Base-by-base conservation (phyloP, 768 basidiomycete genomes). In the Boletus reticulatus region DNA sequence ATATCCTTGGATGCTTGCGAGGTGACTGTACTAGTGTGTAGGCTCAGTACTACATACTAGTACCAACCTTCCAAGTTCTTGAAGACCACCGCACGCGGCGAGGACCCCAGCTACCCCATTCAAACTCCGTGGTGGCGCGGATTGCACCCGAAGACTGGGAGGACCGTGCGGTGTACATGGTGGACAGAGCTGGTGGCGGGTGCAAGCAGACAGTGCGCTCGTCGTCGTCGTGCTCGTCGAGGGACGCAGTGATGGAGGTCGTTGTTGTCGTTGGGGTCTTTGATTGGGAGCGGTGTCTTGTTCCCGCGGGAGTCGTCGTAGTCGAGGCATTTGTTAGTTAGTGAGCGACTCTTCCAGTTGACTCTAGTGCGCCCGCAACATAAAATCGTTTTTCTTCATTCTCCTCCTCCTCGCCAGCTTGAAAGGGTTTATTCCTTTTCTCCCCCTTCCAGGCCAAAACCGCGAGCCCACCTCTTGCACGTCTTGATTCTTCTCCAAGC, bases 281-380 rank as follows among this genome's bases (percentile, higher is more conserved):
- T 41, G 31, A 0, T 20, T 53, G 29, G 55, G 62, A 64, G 60
- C 62, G 52, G 65, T 69, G 67, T 67, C 39, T 43, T 56, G 54
- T 72, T 70, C 70, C 70, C 69, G 70, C 71, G 67, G 59, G 60
- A 50, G 59, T 67, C 46, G 67, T 66, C 46, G 67, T 66, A 61
- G 48, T 66, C 55, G 56, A 67, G 58, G 60, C 59, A 47, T 67
- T 63, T 36, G 65, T 48, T 60, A 62, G 62, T 47, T 60, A 62
- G 61, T 61, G 70, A 68, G 58, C 60, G 63, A 71, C 67, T 62
- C 55, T 70, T 61, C 55, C 60, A 71, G 68, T 57, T 52, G 69
- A 65, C 64, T 59, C 62, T 48, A 58, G 67, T 60, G 60, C 57
- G 60, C 60, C 60, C 59, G 68, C 64, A 53, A 62, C 67, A 57